Evolutionary conservation across 805 yeast genomes (phyloP).

Genomic region (Kazachstania bromeliacearum): DNA sequence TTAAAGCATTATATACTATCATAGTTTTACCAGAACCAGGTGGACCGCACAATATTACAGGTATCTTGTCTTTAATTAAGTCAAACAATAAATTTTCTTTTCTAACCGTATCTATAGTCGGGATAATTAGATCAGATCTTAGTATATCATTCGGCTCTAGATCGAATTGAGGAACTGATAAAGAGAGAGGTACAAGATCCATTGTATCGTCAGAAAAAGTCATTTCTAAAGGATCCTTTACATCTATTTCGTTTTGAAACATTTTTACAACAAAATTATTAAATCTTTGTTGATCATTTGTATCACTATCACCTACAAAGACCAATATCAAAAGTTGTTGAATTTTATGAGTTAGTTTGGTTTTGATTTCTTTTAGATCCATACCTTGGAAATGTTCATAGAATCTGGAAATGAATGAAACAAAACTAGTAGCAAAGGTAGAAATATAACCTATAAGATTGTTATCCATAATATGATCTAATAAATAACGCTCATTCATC

Average conservation of each 20-base stretch:
- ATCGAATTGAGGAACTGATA: conserved; percentile 33
- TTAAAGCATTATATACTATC: conserved; percentile 65
- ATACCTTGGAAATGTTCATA: not conserved
- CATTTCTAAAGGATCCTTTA: not conserved
- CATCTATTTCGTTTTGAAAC: not conserved
- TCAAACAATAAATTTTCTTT: conserved; percentile 55
- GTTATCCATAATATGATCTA: conserved; percentile 7
- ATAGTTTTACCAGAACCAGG: conserved; percentile 97
- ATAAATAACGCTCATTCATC: too few species aligned
- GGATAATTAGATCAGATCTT: conserved; percentile 56
- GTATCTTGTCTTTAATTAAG: conserved; percentile 44
- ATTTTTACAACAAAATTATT: conserved; percentile 5
- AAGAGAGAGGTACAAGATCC: conserved; percentile 37
- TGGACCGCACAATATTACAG: conserved; percentile 82
- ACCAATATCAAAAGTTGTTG: conserved; percentile 9
- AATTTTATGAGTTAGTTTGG: conserved; percentile 1
- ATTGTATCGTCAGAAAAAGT: conserved; percentile 37
- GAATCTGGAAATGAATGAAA: not conserved
- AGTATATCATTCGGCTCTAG: conserved; percentile 52
- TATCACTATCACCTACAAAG: conserved; percentile 34
- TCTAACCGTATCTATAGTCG: conserved; percentile 68
- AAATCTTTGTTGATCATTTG: conserved; percentile 25
- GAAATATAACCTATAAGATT: conserved; percentile 1
- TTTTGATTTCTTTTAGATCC: not conserved
- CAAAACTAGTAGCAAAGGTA: not conserved